Conservation (phyloP, 2,329 filamentous ascomycete genomes). For the Plenodomus tracheiphilus region DNA sequence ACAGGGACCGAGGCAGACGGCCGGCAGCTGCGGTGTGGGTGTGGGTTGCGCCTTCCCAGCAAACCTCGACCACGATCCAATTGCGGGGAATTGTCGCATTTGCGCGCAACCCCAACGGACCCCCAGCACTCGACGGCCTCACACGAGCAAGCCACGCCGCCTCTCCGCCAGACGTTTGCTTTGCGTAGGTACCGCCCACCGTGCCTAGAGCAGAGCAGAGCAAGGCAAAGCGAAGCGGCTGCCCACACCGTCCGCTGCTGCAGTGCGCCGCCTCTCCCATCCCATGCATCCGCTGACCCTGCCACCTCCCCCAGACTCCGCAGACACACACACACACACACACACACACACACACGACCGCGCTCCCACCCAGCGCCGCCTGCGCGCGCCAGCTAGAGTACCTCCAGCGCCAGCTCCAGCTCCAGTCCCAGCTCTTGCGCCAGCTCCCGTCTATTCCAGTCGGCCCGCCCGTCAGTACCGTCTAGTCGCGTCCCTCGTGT, state of each 20-base stretch:
- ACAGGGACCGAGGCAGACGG: slow-evolving; percentile 2
- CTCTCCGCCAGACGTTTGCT: too few species aligned
- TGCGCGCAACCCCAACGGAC: slow-evolving; percentile 23
- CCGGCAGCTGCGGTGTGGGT: slow-evolving; percentile 10
- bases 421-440: neutral
- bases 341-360: too few species aligned
- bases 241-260: too few species aligned
- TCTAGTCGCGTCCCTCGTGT: neutral
- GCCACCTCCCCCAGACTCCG: too few species aligned
- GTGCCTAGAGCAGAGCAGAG: neutral
- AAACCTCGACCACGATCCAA: slow-evolving; percentile 14
- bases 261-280: neutral
- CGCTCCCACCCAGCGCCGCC: too few species aligned
- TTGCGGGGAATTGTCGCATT: slow-evolving; percentile 33
- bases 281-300: too few species aligned
- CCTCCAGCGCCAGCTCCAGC: too few species aligned
- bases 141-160: neutral
- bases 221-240: neutral
- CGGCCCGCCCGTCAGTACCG: neutral
- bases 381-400: too few species aligned
- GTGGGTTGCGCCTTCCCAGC: slow-evolving; percentile 15
- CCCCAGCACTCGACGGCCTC: neutral
- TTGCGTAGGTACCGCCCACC: too few species aligned
- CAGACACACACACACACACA: too few species aligned
- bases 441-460: neutral